These are phyloP conservation scores for Saprolegnia parasitica DNA, from an alignment of 352 stramenopile genomes.

Conservation along the genomic window DNA sequence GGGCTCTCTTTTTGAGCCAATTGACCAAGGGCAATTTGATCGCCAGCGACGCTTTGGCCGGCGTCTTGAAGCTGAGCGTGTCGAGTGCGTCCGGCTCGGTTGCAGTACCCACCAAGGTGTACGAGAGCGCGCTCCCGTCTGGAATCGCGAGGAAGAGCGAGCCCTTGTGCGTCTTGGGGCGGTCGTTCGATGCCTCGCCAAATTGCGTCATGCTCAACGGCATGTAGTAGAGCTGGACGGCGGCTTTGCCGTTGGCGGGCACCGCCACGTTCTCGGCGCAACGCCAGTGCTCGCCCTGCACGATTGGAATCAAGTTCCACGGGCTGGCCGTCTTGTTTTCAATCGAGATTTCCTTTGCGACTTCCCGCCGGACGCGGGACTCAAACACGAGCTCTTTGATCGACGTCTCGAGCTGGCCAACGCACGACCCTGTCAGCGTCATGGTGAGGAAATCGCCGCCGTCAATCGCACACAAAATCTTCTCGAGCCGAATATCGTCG, in stretches of 20 bases:
- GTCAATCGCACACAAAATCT: constrained; percentile 67
- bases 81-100: constrained; percentile 43
- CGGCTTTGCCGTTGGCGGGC: constrained; percentile 55
- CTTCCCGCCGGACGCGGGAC: constrained; percentile 66
- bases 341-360: constrained; percentile 56
- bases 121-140: constrained; percentile 83
- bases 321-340: constrained; percentile 73
- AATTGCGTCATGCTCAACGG: constrained; percentile 83
- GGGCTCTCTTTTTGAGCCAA: constrained; percentile 70
- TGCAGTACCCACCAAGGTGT: constrained; percentile 79
- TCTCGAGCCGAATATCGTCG: constrained; percentile 85
- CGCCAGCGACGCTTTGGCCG: constrained; percentile 71
- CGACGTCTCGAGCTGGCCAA: constrained; percentile 82
- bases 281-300: constrained; percentile 84
- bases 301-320: constrained; percentile 84
- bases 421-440: constrained; percentile 77
- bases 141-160: constrained; percentile 89
- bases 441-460: constrained; percentile 50
- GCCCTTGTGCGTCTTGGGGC: constrained; percentile 57
- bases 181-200: constrained; percentile 30
- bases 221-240: constrained; percentile 66
- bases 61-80: constrained; percentile 43
- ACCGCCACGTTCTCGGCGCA: constrained; percentile 81
- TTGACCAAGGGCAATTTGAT: constrained; percentile 81
- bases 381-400: constrained; percentile 85